Base-by-base conservation (phyloP, 2,329 filamentous ascomycete species). In the Aspergillus fumigatus region DNA sequence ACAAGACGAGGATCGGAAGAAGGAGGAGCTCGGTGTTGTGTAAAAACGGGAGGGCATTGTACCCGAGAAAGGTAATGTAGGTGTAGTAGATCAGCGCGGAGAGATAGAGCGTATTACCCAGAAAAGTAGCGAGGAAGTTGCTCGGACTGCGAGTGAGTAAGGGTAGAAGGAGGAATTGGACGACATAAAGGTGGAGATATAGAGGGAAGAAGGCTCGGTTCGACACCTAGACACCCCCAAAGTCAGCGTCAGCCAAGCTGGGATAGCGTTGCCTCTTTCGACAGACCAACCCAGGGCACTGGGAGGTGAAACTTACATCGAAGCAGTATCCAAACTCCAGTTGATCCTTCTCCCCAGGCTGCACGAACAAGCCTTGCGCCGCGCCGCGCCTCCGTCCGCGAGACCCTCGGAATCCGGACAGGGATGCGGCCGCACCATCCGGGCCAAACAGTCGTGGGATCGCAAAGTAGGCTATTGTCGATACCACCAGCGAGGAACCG, bases 241-340 rank as follows among this genome's bases (percentile, higher is more conserved):
- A 47, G 43, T 47, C 21, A 47, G 43, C 23, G 8, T 11, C 19
- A 25, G 43, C 21, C 23, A 3, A 14, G 3, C 52, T 35, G 32
- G 48, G 17, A 8, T 27, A 26, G 7, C 14, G 11, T 26, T 41
- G 8, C 32, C 8, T 7, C 17, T 25, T 17, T 3, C 17, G 27
- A 3, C 51, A 10, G 48, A 25, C 54, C 52, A 48, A 14, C n/a
- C n/a, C 27, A 47, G 35, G 27, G 43, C n/a, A 7, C 27, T 17
- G 49, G 41, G 25, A 17, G 9, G 47, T 25, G n/a, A 21, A 45
- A 62, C 79, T 68, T 64, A 84, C 86, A 74, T 88, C 86, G 73
- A 88, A 88, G 70, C 86, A 88, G 68, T 88, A 88, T 53, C 86
- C 86, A 73, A 88, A 88, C 67, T 88, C 86, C 59, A 88, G 70